Evolutionary conservation across 1,284 basidiomycete species (phyloP).

Genomic region (Agaricales sp.): DNA sequence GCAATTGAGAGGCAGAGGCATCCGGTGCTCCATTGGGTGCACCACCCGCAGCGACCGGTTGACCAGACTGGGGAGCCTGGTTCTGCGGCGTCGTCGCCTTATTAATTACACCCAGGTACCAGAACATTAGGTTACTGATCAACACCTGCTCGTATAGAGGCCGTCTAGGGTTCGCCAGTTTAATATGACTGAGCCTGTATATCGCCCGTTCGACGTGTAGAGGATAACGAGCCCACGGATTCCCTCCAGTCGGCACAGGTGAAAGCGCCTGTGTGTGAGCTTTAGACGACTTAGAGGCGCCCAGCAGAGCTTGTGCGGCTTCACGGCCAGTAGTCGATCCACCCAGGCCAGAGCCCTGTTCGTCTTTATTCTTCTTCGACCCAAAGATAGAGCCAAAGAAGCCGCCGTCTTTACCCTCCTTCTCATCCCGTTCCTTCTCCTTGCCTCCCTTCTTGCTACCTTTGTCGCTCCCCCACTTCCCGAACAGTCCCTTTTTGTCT

Average conservation of each 20-base stretch:
- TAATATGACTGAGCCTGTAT: constrained; percentile 96
- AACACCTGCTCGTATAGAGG: constrained; percentile 97
- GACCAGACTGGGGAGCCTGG: constrained; percentile 16
- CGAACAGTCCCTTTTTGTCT: constrained; percentile 68
- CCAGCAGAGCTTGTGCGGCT: constrained; percentile 73
- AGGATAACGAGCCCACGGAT: constrained; percentile 75
- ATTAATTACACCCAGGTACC: constrained; percentile 98
- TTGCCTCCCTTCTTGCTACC: constrained; percentile 39
- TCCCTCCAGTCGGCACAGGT: constrained; percentile 29
- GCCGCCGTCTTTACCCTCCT: constrained; percentile 60
- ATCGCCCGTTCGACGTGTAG: constrained; percentile 98
- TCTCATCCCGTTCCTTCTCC: constrained; percentile 43
- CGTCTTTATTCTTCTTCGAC: constrained; percentile 72
- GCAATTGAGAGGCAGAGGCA: constrained; percentile 21
- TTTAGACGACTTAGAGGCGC: constrained; percentile 72
- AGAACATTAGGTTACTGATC: constrained; percentile 99
- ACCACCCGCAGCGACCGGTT: constrained; percentile 10
- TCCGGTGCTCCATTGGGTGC: constrained; percentile 11
- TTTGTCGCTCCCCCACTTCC: constrained; percentile 63
- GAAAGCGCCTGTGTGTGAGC: constrained; percentile 45
- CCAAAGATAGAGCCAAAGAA: constrained; percentile 87
- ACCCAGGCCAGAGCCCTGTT: constrained; percentile 35
- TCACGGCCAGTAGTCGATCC: constrained; percentile 61
- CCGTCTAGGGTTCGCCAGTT: constrained; percentile 91
- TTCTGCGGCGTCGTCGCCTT: constrained; percentile 48